Conservation (phyloP, 2,329 filamentous ascomycete species). For the Leptographium lundbergii region DNA sequence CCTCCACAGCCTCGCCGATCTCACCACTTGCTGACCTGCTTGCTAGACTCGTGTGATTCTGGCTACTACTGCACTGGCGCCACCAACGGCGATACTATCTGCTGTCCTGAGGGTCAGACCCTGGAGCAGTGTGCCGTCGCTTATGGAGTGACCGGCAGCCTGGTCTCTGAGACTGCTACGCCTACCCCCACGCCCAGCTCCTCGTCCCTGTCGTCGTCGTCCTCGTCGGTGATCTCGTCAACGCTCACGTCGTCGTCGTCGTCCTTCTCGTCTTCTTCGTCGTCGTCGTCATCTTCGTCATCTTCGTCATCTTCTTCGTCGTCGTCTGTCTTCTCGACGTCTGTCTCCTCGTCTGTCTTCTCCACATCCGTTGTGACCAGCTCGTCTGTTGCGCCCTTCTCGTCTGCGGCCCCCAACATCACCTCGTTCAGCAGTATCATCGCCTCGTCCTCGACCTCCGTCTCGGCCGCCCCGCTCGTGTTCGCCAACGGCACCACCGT, state of each 20-base stretch:
- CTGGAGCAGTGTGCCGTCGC: constrained; percentile 40
- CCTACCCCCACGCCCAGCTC: constrained; percentile 19
- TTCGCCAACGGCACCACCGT: constrained; percentile 11
- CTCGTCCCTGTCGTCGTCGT: constrained; percentile 17
- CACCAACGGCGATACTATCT: constrained; percentile 42
- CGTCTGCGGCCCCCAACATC: background rate
- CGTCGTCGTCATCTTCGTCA: constrained; percentile 16
- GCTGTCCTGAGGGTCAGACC: constrained; percentile 45
- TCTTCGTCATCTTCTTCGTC: constrained; percentile 6
- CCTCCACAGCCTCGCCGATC: background rate
- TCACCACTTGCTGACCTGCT: background rate
- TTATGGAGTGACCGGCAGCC: constrained; percentile 33
- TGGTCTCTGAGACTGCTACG: constrained; percentile 32
- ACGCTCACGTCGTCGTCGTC: constrained; percentile 17
- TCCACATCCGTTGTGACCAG: constrained; percentile 7
- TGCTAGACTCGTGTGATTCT: constrained; percentile 44
- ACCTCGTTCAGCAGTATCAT: constrained; percentile 9
- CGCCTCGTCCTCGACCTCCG: constrained; percentile 6
- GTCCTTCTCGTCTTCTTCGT: constrained; percentile 15
- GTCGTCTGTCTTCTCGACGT: too few relatives aligned
- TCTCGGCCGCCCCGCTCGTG: constrained; percentile 5
- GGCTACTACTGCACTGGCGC: constrained; percentile 46
- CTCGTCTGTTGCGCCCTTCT: constrained; percentile 3
- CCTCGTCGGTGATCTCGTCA: constrained; percentile 4
- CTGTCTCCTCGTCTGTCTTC: constrained; percentile 16